Percentiles rank a stretch among this genome's conserved stretches.
These are phyloP conservation scores for Russula ochroleuca DNA, from an alignment of 768 basidiomycete genomes.

Conservation along the genomic window DNA sequence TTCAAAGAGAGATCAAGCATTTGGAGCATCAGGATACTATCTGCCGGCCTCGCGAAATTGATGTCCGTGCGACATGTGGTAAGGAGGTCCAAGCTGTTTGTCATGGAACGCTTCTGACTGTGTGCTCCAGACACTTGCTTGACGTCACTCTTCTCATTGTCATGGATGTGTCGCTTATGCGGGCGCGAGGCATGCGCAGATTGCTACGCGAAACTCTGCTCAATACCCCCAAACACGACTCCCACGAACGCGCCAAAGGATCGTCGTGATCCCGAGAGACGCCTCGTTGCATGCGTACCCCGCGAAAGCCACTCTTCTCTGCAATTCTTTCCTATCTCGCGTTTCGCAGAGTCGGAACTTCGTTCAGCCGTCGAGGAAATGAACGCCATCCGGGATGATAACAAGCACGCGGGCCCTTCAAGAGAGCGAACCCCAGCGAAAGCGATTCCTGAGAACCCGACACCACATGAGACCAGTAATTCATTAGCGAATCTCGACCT, in stretches of 20 bases:
- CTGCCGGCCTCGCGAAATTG: constrained; percentile 68
- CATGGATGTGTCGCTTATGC: constrained; percentile 85
- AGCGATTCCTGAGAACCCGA: constrained; percentile 7
- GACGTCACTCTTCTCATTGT: constrained; percentile 84
- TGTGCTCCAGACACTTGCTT: constrained; percentile 73
- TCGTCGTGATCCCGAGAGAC: constrained; percentile 45
- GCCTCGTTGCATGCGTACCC: constrained; percentile 58
- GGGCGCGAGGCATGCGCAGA: constrained; percentile 86
- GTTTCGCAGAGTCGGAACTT: constrained; percentile 22
- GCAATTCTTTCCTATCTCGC: constrained; percentile 25
- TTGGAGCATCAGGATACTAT: constrained; percentile 51
- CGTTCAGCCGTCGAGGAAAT: constrained; percentile 22
- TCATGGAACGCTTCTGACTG: constrained; percentile 20
- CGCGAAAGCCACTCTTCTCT: constrained; percentile 30
- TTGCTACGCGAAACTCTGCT: constrained; percentile 65
- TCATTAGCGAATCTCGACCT: constrained; percentile 23
- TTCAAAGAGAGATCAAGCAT: constrained; percentile 63
- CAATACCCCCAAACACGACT: constrained; percentile 44
- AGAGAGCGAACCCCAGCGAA: constrained; percentile 12
- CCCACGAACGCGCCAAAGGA: constrained; percentile 30
- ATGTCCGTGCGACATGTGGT: constrained; percentile 87
- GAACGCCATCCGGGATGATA: constrained; percentile 12
- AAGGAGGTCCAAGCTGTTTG: constrained; percentile 30
- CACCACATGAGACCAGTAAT: background rate
- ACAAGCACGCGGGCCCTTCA: constrained; percentile 10